Evolutionary conservation across 257 asterid species (phyloP), one percentile per base, ranked within the genome.

Genomic region (Lycium barbarum): DNA sequence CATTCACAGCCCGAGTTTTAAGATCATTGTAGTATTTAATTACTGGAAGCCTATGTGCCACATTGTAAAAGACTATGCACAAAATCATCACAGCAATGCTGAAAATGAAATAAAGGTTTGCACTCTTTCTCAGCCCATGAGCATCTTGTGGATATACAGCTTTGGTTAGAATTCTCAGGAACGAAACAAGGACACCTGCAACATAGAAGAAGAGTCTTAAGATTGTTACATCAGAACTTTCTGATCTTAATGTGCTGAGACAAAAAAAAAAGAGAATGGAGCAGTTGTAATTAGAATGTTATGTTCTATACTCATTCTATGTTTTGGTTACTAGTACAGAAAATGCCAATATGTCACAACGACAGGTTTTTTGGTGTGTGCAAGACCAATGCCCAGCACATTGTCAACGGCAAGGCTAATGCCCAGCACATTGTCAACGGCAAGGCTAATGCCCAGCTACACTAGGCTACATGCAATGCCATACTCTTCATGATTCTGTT

Each of bases 151-250:
- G 93, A 91, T 91, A 96, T 53, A 96, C 72, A 63, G 97, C 92
- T 88, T 96, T 95, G 88, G 98, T 96, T 40, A 93, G 71, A 55
- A 95, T 88, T 80, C 99, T 91, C 57, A 96, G 90, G 62, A 88
- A 83, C 36, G 98, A 95, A 55, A 93, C 98, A 47, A 96, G 94
- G 86, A 95, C 98, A n/a, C 99, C 98, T 95, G 93, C 86, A 88
- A 59, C 57, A 9, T 61, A 87, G 47, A 57, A 20, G 2, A 45
- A 61, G 36, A 36, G 7, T 14, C 43, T 47, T 47, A 12, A 73
- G 81, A 73, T 73, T 2, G 61, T 22, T 12, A 68, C 26, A 73
- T 73, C 58, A 38, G 40, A 73, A 45, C 59, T 43, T 18, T 18
- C 55, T 43, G 79, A 71, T 40, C 57, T 72, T 72, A 43, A n/a